Base-by-base conservation (phyloP, 176 grass and related monocot species). In the Phoenix roebelenii region DNA sequence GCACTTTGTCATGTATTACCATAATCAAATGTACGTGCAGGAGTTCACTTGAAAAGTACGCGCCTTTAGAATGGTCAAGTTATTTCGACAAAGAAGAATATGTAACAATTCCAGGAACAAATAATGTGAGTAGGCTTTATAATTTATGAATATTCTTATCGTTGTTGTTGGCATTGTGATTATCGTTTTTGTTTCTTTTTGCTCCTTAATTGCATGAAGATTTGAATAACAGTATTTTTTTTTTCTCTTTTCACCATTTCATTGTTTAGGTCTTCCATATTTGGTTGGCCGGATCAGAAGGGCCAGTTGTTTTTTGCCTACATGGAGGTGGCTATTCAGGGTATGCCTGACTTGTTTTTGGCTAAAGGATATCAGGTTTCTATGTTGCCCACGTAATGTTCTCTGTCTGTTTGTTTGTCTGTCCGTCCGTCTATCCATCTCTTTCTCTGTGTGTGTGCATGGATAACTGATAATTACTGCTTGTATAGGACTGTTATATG, bases 311-410 rank as follows among this genome's bases (percentile, higher is more conserved):
- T 50, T 88, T 97, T 72, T 97, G 93, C 56, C 66, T 97, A 23
- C 93, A 97, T 81, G 93, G 93, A 71, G 93, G 93, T 61, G 93
- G 93, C 65, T 98, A 98, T 81, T 83, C 93, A 14, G 87, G 87
- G 93, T 92, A 81, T 64, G 76, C 50, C n/a, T 63, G n/a, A 29
- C 55, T 5, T 19, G 66, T 59, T 51, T 55, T 24, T 18, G 25
- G 56, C 22, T 22, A 26, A 59, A 22, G 54, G 67, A 5, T 28
- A 56, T 14, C 24, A 63, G 32, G 0, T 39, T 39, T 10, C 32
- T 39, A 12, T 39, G 32, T 39, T 39, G 32, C 32, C 32, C 81
- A 44, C 26, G 5, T 28, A 28, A 28, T 28, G 4, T 28, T 28
- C 20, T 20, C 20, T 20, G 20, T 20, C 20, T 20, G 20, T 20